Conservation (phyloP, 495 filamentous ascomycete genomes). For the Podospora pseudopauciseta region DNA sequence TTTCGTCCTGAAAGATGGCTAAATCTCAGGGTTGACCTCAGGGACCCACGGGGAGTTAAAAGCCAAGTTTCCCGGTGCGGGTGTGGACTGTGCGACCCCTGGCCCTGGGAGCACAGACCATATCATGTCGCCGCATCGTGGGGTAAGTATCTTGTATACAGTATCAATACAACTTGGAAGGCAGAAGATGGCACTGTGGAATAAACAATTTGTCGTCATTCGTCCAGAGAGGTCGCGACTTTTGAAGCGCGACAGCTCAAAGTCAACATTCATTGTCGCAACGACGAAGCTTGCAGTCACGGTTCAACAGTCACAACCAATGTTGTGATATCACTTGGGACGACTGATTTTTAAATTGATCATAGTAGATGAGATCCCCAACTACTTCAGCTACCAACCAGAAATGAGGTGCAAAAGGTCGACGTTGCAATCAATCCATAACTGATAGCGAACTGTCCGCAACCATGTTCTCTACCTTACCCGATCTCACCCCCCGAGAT, state of each 20-base stretch:
- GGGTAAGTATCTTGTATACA: constrained; percentile 20
- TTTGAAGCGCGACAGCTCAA: neutral
- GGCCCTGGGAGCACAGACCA: constrained; percentile 19
- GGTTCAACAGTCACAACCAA: neutral
- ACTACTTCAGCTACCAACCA: neutral
- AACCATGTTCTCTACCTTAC: constrained; percentile 65
- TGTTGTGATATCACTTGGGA: neutral
- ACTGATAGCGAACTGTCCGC: constrained; percentile 1
- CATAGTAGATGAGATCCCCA: neutral
- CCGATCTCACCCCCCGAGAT: constrained; percentile 66
- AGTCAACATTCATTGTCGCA: neutral
- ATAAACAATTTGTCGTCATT: constrained; percentile 1
- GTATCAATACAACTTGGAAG: neutral
- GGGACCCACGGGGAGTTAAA: neutral
- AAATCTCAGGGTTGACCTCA: neutral
- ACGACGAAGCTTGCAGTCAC: neutral
- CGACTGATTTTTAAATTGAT: neutral
- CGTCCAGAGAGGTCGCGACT: neutral
- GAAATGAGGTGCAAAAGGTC: neutral
- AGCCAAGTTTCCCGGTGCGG: neutral
- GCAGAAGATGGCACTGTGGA: constrained; percentile 3
- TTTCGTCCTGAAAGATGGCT: neutral
- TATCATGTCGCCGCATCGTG: constrained; percentile 22
- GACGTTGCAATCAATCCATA: neutral
- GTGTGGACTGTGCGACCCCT: constrained; percentile 4